Evolutionary conservation across 1,139 yeast species (phyloP), one percentile per base, ranked within the genome.

Genomic region (Yamadazyma aaseri): DNA sequence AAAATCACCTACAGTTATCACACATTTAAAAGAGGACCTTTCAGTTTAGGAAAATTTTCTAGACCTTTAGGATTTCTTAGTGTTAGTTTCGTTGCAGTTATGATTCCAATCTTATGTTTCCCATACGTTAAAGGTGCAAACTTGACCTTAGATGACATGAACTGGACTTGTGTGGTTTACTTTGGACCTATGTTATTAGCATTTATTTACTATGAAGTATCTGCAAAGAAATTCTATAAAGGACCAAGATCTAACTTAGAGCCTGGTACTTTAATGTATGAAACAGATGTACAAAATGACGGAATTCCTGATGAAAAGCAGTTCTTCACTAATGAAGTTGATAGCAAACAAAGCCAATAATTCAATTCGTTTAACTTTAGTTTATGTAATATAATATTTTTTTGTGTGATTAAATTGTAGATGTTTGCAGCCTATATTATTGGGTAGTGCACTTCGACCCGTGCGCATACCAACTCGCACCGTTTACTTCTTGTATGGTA

Each of bases 91-190:
- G 86, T 81, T 3, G 38, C 61, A 1, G 60, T 80, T 21, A 81
- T 82, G 81, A 69, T 79, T 36, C 86, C 86, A 24, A 73, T 81
- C 36, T 67, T 81, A 49, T 77, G 84, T 51, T 76, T 81, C 74
- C 87, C 87, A 33, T 65, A 70, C 35, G 65, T 62, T 20, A 63
- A 55, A 36, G 85, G 84, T 11, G 56, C 60, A n/a, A 52, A 73
- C 42, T 56, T 71, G 45, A 62, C 66, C 6, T 58, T 73, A 4
- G 68, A 70, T 17, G 46, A 47, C 20, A 81, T 81, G 89, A 82
- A 81, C 58, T 81, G 86, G 85, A 83, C 89, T 1, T 73, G 64
- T 13, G 70, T 81, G 22, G 86, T 81, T 11, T 81, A 73, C 55
- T 80, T 78, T 49, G 87, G 85, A 2, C 79, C 86, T 9, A 63